Conservation (phyloP, 2,329 filamentous ascomycete genomes). For the Pseudophaeomoniella oleicola region DNA sequence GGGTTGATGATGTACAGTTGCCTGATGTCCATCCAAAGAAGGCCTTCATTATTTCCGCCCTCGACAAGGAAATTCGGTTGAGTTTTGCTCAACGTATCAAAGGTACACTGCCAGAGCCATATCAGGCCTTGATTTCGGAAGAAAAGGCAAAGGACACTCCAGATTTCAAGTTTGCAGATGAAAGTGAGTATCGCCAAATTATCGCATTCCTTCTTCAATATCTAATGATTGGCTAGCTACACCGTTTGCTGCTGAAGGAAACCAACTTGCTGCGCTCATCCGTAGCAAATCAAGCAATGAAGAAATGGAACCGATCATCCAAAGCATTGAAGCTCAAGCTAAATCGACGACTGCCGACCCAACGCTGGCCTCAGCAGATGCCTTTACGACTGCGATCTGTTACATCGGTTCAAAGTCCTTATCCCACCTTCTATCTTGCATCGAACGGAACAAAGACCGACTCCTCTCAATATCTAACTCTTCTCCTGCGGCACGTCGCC, state of each 20-base stretch:
- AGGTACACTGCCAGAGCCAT: constrained; percentile 75
- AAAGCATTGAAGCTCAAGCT: constrained; percentile 68
- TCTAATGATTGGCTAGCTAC: constrained; percentile 37
- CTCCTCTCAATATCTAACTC: constrained; percentile 64
- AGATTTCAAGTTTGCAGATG: constrained; percentile 75
- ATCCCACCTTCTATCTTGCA: constrained; percentile 87
- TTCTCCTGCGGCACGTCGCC: constrained; percentile 61
- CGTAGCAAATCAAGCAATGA: constrained; percentile 74
- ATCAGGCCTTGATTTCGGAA: constrained; percentile 64
- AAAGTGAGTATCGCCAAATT: constrained; percentile 38
- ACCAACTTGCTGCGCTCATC: constrained; percentile 63
- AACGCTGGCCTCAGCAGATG: constrained; percentile 75
- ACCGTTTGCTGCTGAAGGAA: constrained; percentile 73
- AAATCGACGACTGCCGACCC: constrained; percentile 56
- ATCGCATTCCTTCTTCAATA: constrained; percentile 2
- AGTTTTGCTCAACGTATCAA: constrained; percentile 95
- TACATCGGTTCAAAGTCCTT: constrained; percentile 90
- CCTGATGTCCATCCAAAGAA: constrained; percentile 72
- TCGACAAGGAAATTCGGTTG: constrained; percentile 93
- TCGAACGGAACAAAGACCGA: constrained; percentile 85
- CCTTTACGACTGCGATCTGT: constrained; percentile 85
- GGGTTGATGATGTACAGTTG: constrained; percentile 66
- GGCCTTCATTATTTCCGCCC: constrained; percentile 75
- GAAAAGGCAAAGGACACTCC: constrained; percentile 93
- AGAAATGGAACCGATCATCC: constrained; percentile 69